phyloP scores from a whole-genome alignment of 352 stramenopile species.

The Elongisporangium prolatum region DNA sequence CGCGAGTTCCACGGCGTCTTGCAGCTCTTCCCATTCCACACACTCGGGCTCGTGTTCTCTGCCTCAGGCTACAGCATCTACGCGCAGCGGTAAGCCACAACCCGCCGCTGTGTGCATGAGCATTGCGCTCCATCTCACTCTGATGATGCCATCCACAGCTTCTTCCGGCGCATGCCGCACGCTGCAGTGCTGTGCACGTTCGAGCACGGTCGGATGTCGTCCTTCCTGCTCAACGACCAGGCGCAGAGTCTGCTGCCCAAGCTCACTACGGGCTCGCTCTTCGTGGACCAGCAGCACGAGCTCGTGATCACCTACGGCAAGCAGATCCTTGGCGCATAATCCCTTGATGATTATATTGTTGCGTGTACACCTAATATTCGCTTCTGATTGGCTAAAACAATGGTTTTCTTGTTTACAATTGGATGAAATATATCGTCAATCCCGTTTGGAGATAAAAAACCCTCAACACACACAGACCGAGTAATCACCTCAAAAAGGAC shows the following conservation, averaged over 20 bases:
- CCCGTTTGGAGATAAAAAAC: background rate
- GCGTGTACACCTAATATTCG: no score
- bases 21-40: constrained; percentile 27
- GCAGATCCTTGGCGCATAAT: constrained; percentile 36
- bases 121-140: background rate
- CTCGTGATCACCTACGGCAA: constrained; percentile 74
- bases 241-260: constrained; percentile 55
- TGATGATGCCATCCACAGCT: constrained; percentile 15
- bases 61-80: constrained; percentile 78
- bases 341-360: background rate
- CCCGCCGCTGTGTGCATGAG: no score
- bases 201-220: constrained; percentile 32
- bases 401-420: no score
- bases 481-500: background rate
- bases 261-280: constrained; percentile 58
- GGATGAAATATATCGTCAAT: no score
- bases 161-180: constrained; percentile 60
- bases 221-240: constrained; percentile 61
- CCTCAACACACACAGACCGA: background rate
- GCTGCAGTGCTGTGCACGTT: constrained; percentile 59
- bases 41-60: constrained; percentile 65
- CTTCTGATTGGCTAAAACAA: no score
- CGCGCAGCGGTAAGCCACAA: constrained; percentile 40
- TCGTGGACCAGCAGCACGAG: constrained; percentile 52
- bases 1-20: constrained; percentile 77